Conservation (phyloP, 73 alveolate species). For the Symbiodinium pilosum region DNA sequence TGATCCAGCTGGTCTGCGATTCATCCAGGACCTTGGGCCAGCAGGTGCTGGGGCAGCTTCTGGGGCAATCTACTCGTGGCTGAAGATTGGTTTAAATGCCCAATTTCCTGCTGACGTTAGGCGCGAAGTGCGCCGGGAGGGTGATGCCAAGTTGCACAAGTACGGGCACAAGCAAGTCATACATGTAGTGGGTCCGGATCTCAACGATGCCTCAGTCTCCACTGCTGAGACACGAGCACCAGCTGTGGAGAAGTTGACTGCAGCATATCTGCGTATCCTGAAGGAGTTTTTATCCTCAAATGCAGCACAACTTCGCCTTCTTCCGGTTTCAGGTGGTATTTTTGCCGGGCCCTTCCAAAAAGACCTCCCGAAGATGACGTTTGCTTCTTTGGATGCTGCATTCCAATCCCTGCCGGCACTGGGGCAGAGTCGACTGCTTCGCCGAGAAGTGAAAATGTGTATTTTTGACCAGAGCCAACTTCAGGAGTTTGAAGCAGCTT, state of each 20-base stretch:
- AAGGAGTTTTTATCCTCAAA: background rate
- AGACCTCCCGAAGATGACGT: conserved; percentile 17
- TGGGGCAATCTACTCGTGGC: conserved; percentile 45
- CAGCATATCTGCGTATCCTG: conserved; percentile 14
- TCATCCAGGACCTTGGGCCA: conserved; percentile 49
- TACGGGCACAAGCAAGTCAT: conserved; percentile 47
- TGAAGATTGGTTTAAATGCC: conserved; percentile 19
- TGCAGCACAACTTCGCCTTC: background rate
- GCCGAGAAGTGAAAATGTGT: conserved; percentile 3
- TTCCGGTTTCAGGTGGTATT: conserved; percentile 48
- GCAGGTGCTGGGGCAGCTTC: conserved; percentile 52
- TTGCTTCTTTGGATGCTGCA: background rate
- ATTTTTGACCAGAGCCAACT: conserved; percentile 7
- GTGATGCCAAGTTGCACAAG: conserved; percentile 31
- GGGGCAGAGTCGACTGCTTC: background rate
- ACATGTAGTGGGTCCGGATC: conserved; percentile 47
- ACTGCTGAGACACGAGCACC: background rate
- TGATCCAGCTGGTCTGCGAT: conserved; percentile 58
- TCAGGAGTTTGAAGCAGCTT: background rate
- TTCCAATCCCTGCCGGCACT: conserved; percentile 18
- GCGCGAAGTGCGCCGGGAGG: background rate
- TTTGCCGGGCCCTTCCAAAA: conserved; percentile 34
- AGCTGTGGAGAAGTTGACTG: background rate
- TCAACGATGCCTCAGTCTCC: background rate
- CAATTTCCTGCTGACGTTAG: conserved; percentile 9